Evolutionary conservation across 2,329 filamentous ascomycete species (phyloP), one percentile per base, ranked within the genome.

Genomic region (Penicillium sp.): DNA sequence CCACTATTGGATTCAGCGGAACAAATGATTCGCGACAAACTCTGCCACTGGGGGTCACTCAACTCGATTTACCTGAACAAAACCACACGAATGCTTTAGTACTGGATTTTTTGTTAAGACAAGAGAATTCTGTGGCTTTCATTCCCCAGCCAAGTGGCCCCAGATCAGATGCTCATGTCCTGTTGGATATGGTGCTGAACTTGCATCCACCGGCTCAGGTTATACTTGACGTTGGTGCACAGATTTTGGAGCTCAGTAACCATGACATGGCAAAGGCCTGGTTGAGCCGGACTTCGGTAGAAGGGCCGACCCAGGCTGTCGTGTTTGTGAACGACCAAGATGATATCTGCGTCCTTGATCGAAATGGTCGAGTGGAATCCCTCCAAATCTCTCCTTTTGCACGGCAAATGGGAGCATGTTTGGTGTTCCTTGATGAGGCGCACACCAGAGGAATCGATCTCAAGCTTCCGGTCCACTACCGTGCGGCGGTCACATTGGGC

Each of bases 371-470:
- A 0, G 50, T 64, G 2, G 71, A 73, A 44, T 53, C 41, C 1
- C 50, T 92, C 0, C 77, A 81, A 3, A 78, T 74, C 0, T 91
- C 88, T 0, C 79, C 85, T 0, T 90, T 83, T 60, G 69, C 74
- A 0, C 74, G 77, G 0, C 79, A 85, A 5, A 69, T 88, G 0
- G 82, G 84, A 5, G 60, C 59, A 0, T 92, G 88, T 50, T 67
- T 89, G 0, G 77, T 91, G 0, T 92, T 86, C 50, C 75, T 92
- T 0, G 88, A 92, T 46, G 84, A 92, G 53, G 80, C 82, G 0
- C 88, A 92, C 56, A 89, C 88, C 0, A 71, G 88, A 55, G 88
- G 89, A 0, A 90, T 81, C 0, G 88, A 92, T 57, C 64, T 92
- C 0, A 82, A 80, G 32, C 69, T 90, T 0, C 88, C 87, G 0